Evolutionary conservation across 805 yeast genomes (phyloP), one percentile per base, ranked within the genome.

Genomic region (Starmerella bombi): DNA sequence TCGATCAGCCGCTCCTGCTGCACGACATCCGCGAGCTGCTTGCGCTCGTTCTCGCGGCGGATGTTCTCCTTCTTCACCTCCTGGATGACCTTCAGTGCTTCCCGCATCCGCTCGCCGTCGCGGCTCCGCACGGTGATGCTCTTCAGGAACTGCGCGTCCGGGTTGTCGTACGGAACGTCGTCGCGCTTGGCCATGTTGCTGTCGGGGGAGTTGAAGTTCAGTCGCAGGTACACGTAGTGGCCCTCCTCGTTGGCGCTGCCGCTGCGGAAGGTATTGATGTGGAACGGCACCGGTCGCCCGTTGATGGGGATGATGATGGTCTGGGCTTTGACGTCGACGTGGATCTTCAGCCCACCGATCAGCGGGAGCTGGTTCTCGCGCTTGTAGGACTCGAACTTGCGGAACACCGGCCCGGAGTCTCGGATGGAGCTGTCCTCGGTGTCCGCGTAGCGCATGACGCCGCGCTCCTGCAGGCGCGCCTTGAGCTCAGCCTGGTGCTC

Each of bases 281-380:
- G 98, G 69, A 91, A 88, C 19, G 98, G 98, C 38, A 91, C 97
- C 1, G 97, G 96, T 55, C 97, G 72, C 48, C 98, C 98, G 54
- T 79, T 74, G 43, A 88, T 80, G 38, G 98, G 98, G 44, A 88
- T 65, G 45, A 88, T 74, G 41, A 88, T 80, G 1, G 96, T 81
- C 62, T 86, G 95, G 43, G 80, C 72, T 55, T 81, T 83, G 58
- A 74, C 69, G 59, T 88, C 98, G 43, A 91, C 85, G 58, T 80
- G 86, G 45, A 88, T 75, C 56, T 77, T 77, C 59, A 91, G 67
- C 58, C 86, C 95, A 54, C 77, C 74, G 16, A 85, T 93, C 28
- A 67, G 62, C 31, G 98, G 97, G 48, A 88, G 77, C 66, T 91
- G 97, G 3, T 91, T 69, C 58, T 88, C 98, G 53, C 96, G 71